Percentiles rank a stretch among this genome's conserved stretches.
phyloP scores from a whole-genome alignment of 2,329 filamentous ascomycete species.

The Paracamarosporium sp. region DNA sequence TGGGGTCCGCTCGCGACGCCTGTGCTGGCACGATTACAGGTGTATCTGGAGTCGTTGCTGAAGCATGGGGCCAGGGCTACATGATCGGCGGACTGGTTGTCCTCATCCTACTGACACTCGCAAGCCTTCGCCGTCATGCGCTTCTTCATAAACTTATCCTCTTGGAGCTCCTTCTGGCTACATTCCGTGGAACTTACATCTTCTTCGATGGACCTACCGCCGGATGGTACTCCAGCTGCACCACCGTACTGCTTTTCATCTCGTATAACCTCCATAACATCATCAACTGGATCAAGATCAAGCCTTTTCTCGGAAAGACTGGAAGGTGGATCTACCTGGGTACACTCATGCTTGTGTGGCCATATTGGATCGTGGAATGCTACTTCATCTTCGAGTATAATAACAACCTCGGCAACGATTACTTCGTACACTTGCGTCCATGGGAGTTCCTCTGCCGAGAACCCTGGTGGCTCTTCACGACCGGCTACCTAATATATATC shows the following conservation, averaged over 20 bases:
- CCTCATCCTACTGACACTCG: slow-evolving; percentile 42
- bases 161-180: slow-evolving; percentile 42
- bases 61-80: slow-evolving; percentile 46
- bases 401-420: slow-evolving; percentile 37
- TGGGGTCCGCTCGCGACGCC: background rate
- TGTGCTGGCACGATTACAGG: background rate
- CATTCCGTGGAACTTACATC: slow-evolving; percentile 45
- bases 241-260: slow-evolving; percentile 42
- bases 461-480: slow-evolving; percentile 47
- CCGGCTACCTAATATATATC: slow-evolving; percentile 35
- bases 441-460: slow-evolving; percentile 42
- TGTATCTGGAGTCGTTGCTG: slow-evolving; percentile 25
- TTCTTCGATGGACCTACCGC: slow-evolving; percentile 38
- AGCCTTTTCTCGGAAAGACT: slow-evolving; percentile 42
- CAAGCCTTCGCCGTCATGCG: slow-evolving; percentile 41
- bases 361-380: slow-evolving; percentile 43
- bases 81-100: slow-evolving; percentile 42
- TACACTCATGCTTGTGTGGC: slow-evolving; percentile 39
- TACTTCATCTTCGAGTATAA: slow-evolving; percentile 46
- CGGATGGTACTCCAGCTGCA: slow-evolving; percentile 42
- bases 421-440: slow-evolving; percentile 34
- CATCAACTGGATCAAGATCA: slow-evolving; percentile 44
- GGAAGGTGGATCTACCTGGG: slow-evolving; percentile 40
- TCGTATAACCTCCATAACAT: slow-evolving; percentile 45
- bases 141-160: slow-evolving; percentile 44